Conservation (phyloP, 495 filamentous ascomycete species). For the Collariella sp. region DNA sequence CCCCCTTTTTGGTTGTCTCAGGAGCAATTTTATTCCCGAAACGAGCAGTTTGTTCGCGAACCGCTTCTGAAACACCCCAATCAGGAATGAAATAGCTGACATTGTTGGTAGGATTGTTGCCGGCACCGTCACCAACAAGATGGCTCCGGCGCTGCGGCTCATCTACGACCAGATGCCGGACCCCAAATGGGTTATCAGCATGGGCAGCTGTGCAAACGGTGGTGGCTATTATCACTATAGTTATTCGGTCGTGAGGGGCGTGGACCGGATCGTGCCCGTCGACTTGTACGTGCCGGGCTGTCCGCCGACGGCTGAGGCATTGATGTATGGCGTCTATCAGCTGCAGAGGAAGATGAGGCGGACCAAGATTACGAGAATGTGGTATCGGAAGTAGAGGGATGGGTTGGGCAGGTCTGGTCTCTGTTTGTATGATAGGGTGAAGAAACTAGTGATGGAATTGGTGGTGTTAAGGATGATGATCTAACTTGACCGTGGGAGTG, state of each 20-base stretch:
- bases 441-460: too few relatives aligned
- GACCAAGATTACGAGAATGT: constrained; percentile 62
- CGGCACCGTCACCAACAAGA: constrained; percentile 94
- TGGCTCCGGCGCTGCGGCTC: constrained; percentile 87
- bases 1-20: too few relatives aligned
- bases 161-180: constrained; percentile 99
- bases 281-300: constrained; percentile 91
- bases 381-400: constrained; percentile 33
- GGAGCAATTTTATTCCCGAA: too few relatives aligned
- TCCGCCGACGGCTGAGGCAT: constrained; percentile 77
- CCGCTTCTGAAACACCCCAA: too few relatives aligned
- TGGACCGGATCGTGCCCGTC: constrained; percentile 83
- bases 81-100: too few relatives aligned
- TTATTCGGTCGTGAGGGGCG: constrained; percentile 79
- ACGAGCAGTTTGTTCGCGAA: too few relatives aligned
- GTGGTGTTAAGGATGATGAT: too few relatives aligned
- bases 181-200: constrained; percentile 83
- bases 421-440: neutral
- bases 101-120: too few relatives aligned
- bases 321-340: constrained; percentile 80
- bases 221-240: constrained; percentile 93
- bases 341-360: constrained; percentile 80
- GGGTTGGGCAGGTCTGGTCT: neutral
- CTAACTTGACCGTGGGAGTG: neutral
- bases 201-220: constrained; percentile 89